These are phyloP conservation scores for Monilinia fructicola DNA, from an alignment of 2,329 filamentous ascomycete species.

Conservation along the genomic window DNA sequence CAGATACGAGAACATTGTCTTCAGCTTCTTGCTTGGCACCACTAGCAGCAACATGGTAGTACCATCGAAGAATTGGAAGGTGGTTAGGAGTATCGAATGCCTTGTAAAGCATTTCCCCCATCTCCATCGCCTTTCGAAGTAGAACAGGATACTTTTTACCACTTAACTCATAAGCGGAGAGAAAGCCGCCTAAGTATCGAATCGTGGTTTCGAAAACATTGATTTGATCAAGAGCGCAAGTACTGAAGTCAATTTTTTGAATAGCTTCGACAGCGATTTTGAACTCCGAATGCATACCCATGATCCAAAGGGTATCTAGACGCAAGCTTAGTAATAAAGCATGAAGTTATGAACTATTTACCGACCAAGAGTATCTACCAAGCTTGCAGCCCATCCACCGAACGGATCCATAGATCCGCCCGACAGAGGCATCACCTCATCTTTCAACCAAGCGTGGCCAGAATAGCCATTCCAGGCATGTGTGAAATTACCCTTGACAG, in stretches of 20 bases:
- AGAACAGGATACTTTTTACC: constrained; percentile 34
- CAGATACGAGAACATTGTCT: constrained; percentile 50
- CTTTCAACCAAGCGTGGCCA: constrained; percentile 75
- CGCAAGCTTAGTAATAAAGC: constrained; percentile 36
- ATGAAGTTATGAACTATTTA: neutral
- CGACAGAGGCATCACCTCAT: constrained; percentile 75
- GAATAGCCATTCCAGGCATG: constrained; percentile 76
- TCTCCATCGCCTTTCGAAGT: constrained; percentile 37
- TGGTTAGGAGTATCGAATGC: constrained; percentile 55
- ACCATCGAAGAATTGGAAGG: constrained; percentile 47
- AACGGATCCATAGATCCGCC: constrained; percentile 72
- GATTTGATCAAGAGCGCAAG: constrained; percentile 28
- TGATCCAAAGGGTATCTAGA: constrained; percentile 81
- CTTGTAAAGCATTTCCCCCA: constrained; percentile 40
- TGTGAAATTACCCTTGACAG: constrained; percentile 33
- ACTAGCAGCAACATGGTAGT: constrained; percentile 46
- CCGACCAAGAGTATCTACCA: constrained; percentile 60
- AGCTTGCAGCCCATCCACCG: constrained; percentile 83
- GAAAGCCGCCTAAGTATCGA: constrained; percentile 43
- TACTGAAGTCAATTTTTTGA: constrained; percentile 52
- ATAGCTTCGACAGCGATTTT: constrained; percentile 60
- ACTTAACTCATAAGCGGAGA: constrained; percentile 43
- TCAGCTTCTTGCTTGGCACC: constrained; percentile 60
- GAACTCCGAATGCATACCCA: constrained; percentile 75
- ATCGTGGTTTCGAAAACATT: constrained; percentile 45